Evolutionary conservation across 306 rosid species (phyloP).

Genomic region (Corylus avellana): DNA sequence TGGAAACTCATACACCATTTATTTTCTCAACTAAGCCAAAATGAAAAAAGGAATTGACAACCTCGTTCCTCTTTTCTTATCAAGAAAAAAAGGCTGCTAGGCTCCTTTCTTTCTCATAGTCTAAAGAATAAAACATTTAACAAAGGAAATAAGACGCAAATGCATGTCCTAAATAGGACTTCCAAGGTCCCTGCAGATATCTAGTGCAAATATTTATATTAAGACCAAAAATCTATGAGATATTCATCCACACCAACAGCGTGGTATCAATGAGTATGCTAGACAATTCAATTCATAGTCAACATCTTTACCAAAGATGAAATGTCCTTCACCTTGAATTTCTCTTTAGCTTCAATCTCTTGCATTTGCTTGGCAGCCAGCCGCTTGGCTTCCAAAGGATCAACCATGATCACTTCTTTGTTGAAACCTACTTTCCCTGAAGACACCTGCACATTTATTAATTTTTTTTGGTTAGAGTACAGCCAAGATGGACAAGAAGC

Average conservation of each 20-base stretch:
- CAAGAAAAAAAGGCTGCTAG: neutral
- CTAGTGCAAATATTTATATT: neutral
- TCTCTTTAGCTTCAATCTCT: conserved; percentile 72
- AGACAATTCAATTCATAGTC: neutral
- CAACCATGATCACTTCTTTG: conserved; percentile 77
- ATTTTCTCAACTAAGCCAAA: neutral
- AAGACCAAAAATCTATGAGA: neutral
- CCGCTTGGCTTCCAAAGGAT: conserved; percentile 91
- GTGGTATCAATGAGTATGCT: neutral
- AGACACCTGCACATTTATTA: conserved; percentile 51
- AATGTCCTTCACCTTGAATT: conserved; percentile 56
- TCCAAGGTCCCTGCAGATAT: neutral
- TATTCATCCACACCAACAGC: neutral
- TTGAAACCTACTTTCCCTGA: conserved; percentile 49
- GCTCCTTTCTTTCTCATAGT: neutral
- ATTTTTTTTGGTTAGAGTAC: neutral
- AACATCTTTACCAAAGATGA: neutral
- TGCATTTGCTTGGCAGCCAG: conserved; percentile 90
- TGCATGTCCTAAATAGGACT: neutral
- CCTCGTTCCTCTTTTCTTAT: neutral
- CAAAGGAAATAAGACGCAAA: neutral
- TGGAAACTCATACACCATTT: no score
- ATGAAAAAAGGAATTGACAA: neutral
- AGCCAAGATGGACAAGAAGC: conserved; percentile 5
- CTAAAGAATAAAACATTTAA: neutral